phyloP scores from a whole-genome alignment of 139 green algal genomes.

The Picochlorum costavermella region DNA sequence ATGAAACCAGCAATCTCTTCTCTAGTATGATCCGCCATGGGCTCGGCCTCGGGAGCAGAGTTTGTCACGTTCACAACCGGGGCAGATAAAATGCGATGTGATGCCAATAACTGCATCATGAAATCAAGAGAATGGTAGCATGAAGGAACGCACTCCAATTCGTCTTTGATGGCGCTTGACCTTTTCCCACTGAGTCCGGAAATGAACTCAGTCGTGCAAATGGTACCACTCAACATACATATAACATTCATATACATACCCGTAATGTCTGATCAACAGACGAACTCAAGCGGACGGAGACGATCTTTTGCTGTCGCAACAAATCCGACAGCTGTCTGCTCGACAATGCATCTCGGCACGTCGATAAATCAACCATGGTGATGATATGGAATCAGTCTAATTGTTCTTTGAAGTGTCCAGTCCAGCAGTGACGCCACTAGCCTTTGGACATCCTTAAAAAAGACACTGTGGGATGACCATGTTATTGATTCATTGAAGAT shows the following conservation, averaged over 20 bases:
- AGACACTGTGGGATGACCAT: too few relatives aligned
- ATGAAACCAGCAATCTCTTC: conserved; percentile 46
- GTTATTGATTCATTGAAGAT: too few relatives aligned
- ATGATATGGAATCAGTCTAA: too few relatives aligned
- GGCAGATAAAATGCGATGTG: conserved; percentile 54
- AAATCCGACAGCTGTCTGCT: conserved; percentile 10
- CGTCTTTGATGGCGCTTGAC: too few relatives aligned
- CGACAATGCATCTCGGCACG: conserved; percentile 1
- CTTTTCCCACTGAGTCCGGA: too few relatives aligned
- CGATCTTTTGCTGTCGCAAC: conserved; percentile 18
- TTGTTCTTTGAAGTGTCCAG: too few relatives aligned
- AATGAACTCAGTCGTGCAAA: too few relatives aligned
- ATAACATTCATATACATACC: conserved; percentile 1
- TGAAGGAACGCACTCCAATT: too few relatives aligned
- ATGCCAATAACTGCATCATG: conserved; percentile 40
- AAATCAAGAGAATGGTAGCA: not conserved
- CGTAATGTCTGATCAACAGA: conserved; percentile 27
- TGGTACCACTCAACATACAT: not conserved
- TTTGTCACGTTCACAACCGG: conserved; percentile 34
- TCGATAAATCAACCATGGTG: not conserved
- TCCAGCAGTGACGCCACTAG: too few relatives aligned
- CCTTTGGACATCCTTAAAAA: too few relatives aligned
- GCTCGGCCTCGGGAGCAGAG: not conserved
- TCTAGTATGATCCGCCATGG: not conserved
- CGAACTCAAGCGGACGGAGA: conserved; percentile 18